Conservation (phyloP, 2,329 filamentous ascomycete genomes). For the Colletotrichum sp. region DNA sequence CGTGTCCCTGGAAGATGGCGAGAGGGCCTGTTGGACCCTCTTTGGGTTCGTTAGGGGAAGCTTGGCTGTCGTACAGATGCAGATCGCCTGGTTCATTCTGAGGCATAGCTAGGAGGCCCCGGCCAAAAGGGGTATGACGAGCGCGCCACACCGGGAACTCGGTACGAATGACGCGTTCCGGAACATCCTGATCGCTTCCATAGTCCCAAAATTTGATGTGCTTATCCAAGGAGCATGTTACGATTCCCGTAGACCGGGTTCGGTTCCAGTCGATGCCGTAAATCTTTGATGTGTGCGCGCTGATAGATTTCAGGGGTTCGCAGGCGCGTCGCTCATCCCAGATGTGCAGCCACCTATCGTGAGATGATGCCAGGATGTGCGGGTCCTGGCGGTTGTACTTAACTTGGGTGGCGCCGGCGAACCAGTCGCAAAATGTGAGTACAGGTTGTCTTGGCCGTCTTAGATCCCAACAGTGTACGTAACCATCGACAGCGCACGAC, state of each 20-base stretch:
- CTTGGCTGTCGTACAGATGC: conserved; percentile 79
- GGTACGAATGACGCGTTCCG: conserved; percentile 80
- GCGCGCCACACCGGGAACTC: conserved; percentile 91
- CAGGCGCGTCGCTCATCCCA: conserved; percentile 88
- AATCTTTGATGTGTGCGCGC: conserved; percentile 90
- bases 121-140: conserved; percentile 88
- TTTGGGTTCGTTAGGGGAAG: conserved; percentile 46
- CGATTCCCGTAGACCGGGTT: conserved; percentile 71
- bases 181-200: conserved; percentile 61
- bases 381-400: conserved; percentile 91
- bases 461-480: conserved; percentile 92
- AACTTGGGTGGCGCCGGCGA: conserved; percentile 90
- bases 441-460: conserved; percentile 75
- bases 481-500: conserved; percentile 91
- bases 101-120: conserved; percentile 87
- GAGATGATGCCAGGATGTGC: conserved; percentile 88
- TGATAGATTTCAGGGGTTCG: conserved; percentile 80
- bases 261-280: conserved; percentile 97
- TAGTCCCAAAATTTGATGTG: conserved; percentile 96
- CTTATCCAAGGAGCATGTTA: conserved; percentile 89
- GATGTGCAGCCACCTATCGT: conserved; percentile 85
- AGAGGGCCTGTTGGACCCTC: conserved; percentile 55
- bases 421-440: conserved; percentile 89
- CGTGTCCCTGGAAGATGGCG: conserved; percentile 65
- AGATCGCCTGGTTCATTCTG: conserved; percentile 86